Evolutionary conservation across 108 stramenopile species (phyloP), one percentile per base, ranked within the genome.

Genomic region (Pseudonitzschia multistriata): DNA sequence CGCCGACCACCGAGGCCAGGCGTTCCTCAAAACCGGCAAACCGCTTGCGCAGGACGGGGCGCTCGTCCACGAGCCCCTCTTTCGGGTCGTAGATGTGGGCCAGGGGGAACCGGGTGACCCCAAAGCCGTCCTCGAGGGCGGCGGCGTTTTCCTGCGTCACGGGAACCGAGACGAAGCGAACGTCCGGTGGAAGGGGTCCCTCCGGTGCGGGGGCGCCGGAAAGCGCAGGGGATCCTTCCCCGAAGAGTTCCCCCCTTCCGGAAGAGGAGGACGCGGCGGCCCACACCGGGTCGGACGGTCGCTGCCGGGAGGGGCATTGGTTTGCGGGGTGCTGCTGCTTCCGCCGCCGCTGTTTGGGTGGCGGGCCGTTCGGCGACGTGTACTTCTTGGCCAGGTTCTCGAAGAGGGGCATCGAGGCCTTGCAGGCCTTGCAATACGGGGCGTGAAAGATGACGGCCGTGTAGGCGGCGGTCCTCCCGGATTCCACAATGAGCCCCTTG

Each of bases 11-110:
- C 19, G 57, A 59, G 10, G 25, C 57, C 3, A 59, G 57, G 1
- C 57, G 57, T 59, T 64, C 50, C n/a, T 67, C 67, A 36, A 67
- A 67, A 14, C 34, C 31, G 5, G 34, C 21, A 21, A 67, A 54
- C 10, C 22, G 11, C 30, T 67, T 67, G 17, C 50, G 27, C 19
- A 67, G 27, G 50, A 67, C 34, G 8, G 67, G 67, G 7, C 52
- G 67, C 29, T 67, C 67, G 34, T 54, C 67, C 29, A 67, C 50
- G 14, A 67, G 25, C 17, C 67, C 67, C n/a, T 36, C 40, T 6
- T 28, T 21, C 7, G 67, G 67, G 36, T 52, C 36, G 34, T 67
- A 67, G 37, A 67, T 67, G 42, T 67, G 67, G 3, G 67, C 67
- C 29, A 54, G 36, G 5, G 67, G 67, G 31, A 67, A 67, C 21